Conservation (phyloP, 192 early-diverging fungal genomes). For the Ambispora gerdemannii region DNA sequence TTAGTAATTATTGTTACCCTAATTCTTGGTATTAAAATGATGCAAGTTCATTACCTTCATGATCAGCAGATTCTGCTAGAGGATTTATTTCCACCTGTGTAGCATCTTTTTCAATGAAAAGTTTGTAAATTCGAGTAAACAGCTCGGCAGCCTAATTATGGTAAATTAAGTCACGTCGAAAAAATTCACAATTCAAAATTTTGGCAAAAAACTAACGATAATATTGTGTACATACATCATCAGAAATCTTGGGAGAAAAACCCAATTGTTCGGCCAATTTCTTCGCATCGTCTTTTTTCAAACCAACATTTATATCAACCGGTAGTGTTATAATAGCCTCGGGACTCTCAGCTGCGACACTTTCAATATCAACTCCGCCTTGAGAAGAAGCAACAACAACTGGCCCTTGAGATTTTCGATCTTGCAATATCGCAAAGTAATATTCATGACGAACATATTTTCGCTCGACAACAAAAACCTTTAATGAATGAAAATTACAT, state of each 20-base stretch:
- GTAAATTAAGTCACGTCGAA: background rate
- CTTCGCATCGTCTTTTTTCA: conserved; percentile 68
- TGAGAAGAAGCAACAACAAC: conserved; percentile 95
- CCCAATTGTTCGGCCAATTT: conserved; percentile 84
- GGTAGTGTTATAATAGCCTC: conserved; percentile 93
- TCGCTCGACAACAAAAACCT: conserved; percentile 94
- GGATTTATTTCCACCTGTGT: conserved; percentile 99
- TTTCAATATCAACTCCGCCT: conserved; percentile 98
- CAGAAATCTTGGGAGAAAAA: conserved; percentile 74
- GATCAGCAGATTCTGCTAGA: conserved; percentile 83
- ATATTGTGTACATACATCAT: conserved; percentile 44
- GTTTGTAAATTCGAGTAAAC: conserved; percentile 89
- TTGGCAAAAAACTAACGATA: background rate
- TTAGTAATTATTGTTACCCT: background rate
- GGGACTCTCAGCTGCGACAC: conserved; percentile 90
- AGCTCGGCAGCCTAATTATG: conserved; percentile 76
- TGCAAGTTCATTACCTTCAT: conserved; percentile 59
- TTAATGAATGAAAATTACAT: background rate
- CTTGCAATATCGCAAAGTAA: conserved; percentile 99
- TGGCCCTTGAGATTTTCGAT: conserved; percentile 90
- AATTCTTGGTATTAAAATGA: background rate
- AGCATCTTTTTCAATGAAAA: conserved; percentile 95
- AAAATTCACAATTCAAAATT: background rate
- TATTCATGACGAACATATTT: conserved; percentile 95
- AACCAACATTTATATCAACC: conserved; percentile 85